Evolutionary conservation across 371 early-diverging fungal genomes (phyloP), one percentile per base, ranked within the genome.

Genomic region (Mucor irregularis): DNA sequence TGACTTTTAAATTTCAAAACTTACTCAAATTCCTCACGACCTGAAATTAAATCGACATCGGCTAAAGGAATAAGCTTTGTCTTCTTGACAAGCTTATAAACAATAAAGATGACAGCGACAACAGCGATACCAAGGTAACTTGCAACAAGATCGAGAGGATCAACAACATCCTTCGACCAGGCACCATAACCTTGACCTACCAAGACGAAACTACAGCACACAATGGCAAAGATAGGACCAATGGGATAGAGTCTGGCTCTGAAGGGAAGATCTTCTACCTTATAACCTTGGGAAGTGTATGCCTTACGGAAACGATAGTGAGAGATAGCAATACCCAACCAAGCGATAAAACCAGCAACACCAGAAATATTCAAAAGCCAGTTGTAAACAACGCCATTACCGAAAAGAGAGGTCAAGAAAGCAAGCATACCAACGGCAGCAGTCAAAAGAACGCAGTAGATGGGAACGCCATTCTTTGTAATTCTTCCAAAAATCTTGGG

Each of bases 301-400:
- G 93, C 93, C 44, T 74, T 78, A 35, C 93, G 89, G 85, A 94
- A 94, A 13, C 93, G 87, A 47, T 83, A 78, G 62, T 94, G 93
- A 45, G 83, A 80, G 30, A 86, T 68, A 5, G 83, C 80, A 62
- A 94, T 94, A 56, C 88, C 71, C 40, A 74, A 50, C 94, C 94
- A 94, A 45, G 90, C 86, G 42, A 90, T 74, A 56, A 93, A 83
- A 24, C 92, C 90, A 2, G 92, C 82, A 22, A 88, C 76, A 29
- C 88, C 87, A 29, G 89, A 78, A 26, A 93, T 65, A 45, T 82
- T 79, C 57, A 89, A 58, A 25, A 93, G 70, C 68, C 67, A 64
- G 29, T 58, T 64, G 38, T 78, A 81, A 8, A 78, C 80, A 44
- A 76, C 56, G 52, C 80, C 80, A 42, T 68, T 66, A 38, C 73